Evolutionary conservation across 177 flowering plant species (phyloP).

Genomic region (Telopea speciosissima): DNA sequence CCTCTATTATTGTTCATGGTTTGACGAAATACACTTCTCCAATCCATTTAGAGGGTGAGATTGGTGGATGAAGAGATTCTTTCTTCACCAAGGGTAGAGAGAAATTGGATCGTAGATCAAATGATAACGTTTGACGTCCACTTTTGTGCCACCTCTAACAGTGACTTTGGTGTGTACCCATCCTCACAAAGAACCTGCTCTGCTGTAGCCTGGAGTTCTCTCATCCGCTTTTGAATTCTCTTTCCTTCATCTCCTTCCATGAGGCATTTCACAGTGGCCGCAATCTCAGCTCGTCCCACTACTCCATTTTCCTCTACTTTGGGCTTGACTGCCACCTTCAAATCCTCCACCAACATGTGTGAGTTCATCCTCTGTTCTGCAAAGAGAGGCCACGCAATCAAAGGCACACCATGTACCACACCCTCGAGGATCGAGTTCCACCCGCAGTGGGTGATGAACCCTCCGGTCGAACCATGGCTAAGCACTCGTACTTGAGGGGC

Average conservation of each 20-base stretch:
- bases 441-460: slow-evolving; percentile 25
- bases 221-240: not conserved
- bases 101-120: no score
- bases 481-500: slow-evolving; percentile 21
- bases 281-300: slow-evolving; percentile 1
- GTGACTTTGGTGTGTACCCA: slow-evolving; percentile 7
- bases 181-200: not conserved
- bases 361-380: slow-evolving; percentile 26
- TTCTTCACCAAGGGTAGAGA: no score
- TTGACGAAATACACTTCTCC: no score
- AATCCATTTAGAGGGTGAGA: no score
- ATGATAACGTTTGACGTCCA: not conserved
- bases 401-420: slow-evolving; percentile 18
- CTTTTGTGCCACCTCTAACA: slow-evolving; percentile 5
- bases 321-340: slow-evolving; percentile 6
- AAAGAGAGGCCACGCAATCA: slow-evolving; percentile 23
- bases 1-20: no score
- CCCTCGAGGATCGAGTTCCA: slow-evolving; percentile 24
- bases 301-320: not conserved
- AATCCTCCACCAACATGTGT: not conserved
- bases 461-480: slow-evolving; percentile 16
- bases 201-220: not conserved
- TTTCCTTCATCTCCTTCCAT: slow-evolving; percentile 13
- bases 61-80: no score
- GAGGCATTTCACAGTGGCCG: slow-evolving; percentile 3